Base-by-base conservation (phyloP, 768 basidiomycete species). In the Thelephora ganbajun region DNA sequence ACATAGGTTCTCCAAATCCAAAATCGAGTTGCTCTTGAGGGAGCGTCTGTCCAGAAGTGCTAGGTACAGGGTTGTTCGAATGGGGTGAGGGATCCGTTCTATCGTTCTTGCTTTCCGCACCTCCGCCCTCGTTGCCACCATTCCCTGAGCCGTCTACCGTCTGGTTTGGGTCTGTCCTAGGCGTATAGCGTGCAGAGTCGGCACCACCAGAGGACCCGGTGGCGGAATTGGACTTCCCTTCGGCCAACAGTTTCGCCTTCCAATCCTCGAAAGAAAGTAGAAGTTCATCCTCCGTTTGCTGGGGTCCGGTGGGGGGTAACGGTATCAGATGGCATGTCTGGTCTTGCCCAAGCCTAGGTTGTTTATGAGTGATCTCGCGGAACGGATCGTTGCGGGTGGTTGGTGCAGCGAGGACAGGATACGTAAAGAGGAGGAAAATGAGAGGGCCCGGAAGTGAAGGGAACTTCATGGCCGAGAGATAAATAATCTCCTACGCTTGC, bases 181-280 rank as follows among this genome's bases (percentile, higher is more conserved):
- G 9, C 26, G 5, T 9, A 30, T 9, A 9, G 9, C 26, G 26
- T 11, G 22, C 6, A 11, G 46, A 35, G 12, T 14, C 41, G 16
- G 36, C 44, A 35, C 16, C 26, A 33, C 22, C 9, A 13, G 11
- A 4, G 22, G 45, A 20, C 20, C 35, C 49, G 5, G 30, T 11
- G 18, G 33, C 12, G 11, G 52, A 52, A 34, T 60, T 59, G 18
- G 61, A 58, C n/a, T 61, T 57, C 11, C 57, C 59, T 51, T 74
- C 69, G 34, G 62, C 62, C 43, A 67, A 57, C 49, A 80, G 81
- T 53, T 75, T 84, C 30, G 76, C 76, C 57, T 88, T 88, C 88
- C 88, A 92, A 54, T 90, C 88, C 56, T 90, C 83, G 56, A 92
- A 92, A 0, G 85, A 84, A 18, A 88, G 72, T 18, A 90, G 64